Evolutionary conservation across 495 filamentous ascomycete species (phyloP), one percentile per base, ranked within the genome.

Genomic region (Penicillium maclennaniae): DNA sequence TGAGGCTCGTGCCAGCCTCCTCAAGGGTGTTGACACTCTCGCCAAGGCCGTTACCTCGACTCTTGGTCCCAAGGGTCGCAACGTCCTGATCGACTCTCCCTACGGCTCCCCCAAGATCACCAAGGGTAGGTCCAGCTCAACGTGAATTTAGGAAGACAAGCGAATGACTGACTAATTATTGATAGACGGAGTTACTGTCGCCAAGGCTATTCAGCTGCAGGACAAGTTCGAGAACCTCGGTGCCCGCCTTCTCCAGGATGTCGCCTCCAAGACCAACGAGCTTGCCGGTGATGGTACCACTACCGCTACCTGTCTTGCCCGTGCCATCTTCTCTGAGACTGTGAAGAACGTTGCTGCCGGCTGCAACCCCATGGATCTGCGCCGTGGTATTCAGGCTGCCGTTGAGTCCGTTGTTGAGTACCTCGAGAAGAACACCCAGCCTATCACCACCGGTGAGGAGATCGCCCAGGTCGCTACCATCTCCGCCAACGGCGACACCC

Each of bases 221-320:
- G 93, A 98, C 80, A 98, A 98, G 74, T 98, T 96, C 75, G 95
- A 98, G 79, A 97, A 98, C 79, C 88, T 98, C 60, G 93, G 93
- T 73, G 95, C 95, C 59, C 87, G 88, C 64, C 83, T 98, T 51
- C 83, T 98, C 60, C 92, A 97, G 79, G 93, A 97, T 71, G 93
- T 98, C 53, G 95, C 93, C 62, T 95, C 89, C 65, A 98, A 98
- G 85, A 98, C 93, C 58, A 98, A 98, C 80, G 93, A 98, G 77
- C 83, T 91, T 63, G 93, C 93, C 54, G 93, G 93, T 86, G 93
- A 98, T 69, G 93, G 93, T 73, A 98, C 93, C 56, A 98, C 93
- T 54, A 96, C 91, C 49, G 93, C 93, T 56, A 98, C 93, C 51
- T 92, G 96, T 63, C 88, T 98, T 45, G 95, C 91, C 61, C 90